phyloP scores from a whole-genome alignment of 2,329 filamentous ascomycete genomes.

The Fusarium tuaranense region DNA sequence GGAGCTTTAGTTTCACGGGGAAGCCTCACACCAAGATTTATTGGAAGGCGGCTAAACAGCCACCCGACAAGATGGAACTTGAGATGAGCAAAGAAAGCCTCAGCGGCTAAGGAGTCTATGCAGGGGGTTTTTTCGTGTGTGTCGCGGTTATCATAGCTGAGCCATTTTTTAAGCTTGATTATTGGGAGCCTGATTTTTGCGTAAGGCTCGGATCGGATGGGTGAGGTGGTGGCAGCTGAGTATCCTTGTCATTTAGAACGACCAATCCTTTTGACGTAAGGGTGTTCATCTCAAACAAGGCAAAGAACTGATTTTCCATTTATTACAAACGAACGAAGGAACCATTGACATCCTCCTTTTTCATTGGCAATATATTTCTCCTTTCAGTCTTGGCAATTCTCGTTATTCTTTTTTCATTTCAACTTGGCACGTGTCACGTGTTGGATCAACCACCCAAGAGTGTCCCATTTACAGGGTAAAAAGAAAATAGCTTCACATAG shows the following conservation, averaged over 20 bases:
- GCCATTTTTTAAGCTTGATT: neutral
- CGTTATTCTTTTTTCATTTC: neutral
- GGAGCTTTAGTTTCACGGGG: neutral
- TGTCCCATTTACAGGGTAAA: neutral
- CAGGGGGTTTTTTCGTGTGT: slow-evolving; percentile 3
- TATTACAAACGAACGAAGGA: neutral
- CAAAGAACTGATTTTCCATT: neutral
- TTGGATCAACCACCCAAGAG: neutral
- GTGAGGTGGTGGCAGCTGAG: neutral
- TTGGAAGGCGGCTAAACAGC: neutral
- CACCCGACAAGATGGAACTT: neutral
- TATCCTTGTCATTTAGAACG: neutral
- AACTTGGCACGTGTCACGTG: neutral
- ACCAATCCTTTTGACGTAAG: neutral
- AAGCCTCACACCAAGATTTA: neutral
- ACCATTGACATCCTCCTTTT: neutral
- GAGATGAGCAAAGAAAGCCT: neutral
- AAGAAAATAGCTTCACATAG: neutral
- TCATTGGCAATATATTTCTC: neutral
- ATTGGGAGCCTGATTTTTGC: no score
- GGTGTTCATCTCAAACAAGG: neutral
- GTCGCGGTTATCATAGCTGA: slow-evolving; percentile 20
- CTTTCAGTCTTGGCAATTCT: neutral
- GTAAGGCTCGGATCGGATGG: no score
- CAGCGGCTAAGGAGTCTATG: slow-evolving; percentile 8